phyloP scores from a whole-genome alignment of 495 filamentous ascomycete species.

The Talaromyces borbonicus region DNA sequence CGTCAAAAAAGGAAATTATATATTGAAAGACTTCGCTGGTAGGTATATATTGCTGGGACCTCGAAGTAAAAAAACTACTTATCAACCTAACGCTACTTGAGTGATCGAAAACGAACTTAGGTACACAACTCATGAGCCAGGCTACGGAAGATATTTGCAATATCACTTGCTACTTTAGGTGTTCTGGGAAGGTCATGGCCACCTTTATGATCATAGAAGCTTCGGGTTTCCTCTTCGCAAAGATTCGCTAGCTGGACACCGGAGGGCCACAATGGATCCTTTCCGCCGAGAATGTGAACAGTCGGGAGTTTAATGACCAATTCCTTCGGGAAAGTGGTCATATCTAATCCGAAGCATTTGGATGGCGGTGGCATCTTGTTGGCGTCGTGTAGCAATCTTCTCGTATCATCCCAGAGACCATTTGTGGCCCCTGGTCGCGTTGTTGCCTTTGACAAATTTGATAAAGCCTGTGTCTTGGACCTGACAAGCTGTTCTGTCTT shows the following conservation, averaged over 20 bases:
- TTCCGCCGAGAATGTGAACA: slow-evolving; percentile 48
- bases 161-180: slow-evolving; percentile 18
- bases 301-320: slow-evolving; percentile 44
- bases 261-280: slow-evolving; percentile 46
- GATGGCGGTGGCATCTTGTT: not conserved
- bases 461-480: not conserved
- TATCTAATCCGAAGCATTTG: not conserved
- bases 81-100: not conserved
- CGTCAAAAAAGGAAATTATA: no score
- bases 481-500: not conserved
- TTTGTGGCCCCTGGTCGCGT: not conserved
- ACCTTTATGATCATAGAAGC: slow-evolving; percentile 42
- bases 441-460: not conserved
- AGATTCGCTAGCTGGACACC: slow-evolving; percentile 45
- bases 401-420: not conserved
- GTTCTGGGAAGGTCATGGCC: slow-evolving; percentile 45
- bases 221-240: slow-evolving; percentile 36
- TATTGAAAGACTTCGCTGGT: no score
- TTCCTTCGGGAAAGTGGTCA: not conserved
- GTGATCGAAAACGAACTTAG: not conserved
- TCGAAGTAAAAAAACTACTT: no score
- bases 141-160: slow-evolving; percentile 15
- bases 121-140: not conserved
- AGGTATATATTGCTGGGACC: no score
- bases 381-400: not conserved